A percentile compares a stretch with the other conserved stretches of the same genome.
phyloP scores from a whole-genome alignment of 352 stramenopile species.

The Phytopythium cucurbitacearum region DNA sequence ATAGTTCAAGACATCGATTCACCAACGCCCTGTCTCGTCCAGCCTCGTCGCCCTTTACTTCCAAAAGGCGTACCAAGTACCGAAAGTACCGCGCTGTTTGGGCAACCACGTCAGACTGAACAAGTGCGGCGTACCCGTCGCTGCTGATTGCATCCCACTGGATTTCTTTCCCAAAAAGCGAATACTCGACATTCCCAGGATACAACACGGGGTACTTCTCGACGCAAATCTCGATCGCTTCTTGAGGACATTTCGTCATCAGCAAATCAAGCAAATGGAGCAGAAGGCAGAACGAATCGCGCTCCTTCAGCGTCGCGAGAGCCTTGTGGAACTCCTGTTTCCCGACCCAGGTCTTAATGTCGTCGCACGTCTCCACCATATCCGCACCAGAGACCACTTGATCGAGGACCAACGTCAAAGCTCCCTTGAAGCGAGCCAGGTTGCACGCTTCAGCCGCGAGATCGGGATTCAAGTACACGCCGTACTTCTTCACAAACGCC shows the following conservation, averaged over 20 bases:
- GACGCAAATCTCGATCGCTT: conserved; percentile 73
- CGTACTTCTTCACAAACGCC: conserved; percentile 76
- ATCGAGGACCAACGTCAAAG: conserved; percentile 66
- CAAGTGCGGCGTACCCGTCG: conserved; percentile 18
- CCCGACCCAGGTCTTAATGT: conserved; percentile 77
- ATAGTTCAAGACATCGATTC: conserved; percentile 56
- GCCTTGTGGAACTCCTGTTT: conserved; percentile 51
- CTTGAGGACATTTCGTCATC: conserved; percentile 69
- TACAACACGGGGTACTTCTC: conserved; percentile 62
- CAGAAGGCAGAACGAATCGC: conserved; percentile 64
- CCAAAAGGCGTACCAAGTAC: conserved; percentile 65
- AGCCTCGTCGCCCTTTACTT: conserved; percentile 33
- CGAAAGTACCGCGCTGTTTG: conserved; percentile 67
- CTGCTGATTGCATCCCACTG: conserved; percentile 26
- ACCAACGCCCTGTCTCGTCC: conserved; percentile 49
- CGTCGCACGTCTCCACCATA: conserved; percentile 68
- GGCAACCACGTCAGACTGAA: conserved; percentile 29
- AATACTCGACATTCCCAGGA: conserved; percentile 80
- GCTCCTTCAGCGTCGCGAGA: conserved; percentile 40
- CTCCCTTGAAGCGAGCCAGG: conserved; percentile 51
- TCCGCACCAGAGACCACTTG: conserved; percentile 78
- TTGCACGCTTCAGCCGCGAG: conserved; percentile 80
- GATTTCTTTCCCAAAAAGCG: conserved; percentile 59
- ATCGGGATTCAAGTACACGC: conserved; percentile 81
- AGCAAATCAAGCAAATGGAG: conserved; percentile 77